phyloP scores from a whole-genome alignment of 352 stramenopile genomes.

The Phytophthora idaei region DNA sequence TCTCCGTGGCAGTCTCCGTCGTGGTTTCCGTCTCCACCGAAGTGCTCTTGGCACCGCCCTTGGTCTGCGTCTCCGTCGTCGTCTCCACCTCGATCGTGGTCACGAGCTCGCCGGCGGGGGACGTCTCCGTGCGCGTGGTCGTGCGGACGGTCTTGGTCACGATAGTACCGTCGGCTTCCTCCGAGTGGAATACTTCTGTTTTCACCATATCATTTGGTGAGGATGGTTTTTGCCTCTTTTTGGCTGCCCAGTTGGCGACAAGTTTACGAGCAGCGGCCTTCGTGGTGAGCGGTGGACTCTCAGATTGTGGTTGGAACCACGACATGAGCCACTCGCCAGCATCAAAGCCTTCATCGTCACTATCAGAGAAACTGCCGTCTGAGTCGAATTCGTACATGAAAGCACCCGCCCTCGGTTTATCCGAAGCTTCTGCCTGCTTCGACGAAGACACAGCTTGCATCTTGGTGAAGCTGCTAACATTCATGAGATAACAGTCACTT shows the following conservation, averaged over 20 bases:
- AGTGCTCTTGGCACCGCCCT: conserved; percentile 9
- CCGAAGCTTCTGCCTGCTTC: conserved; percentile 10
- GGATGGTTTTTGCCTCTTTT: background rate
- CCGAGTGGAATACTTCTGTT: conserved; percentile 10
- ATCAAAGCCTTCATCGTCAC: conserved; percentile 24
- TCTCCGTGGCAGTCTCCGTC: conserved; percentile 28
- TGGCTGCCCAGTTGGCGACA: conserved; percentile 21
- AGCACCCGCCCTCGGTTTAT: conserved; percentile 17
- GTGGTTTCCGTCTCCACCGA: conserved; percentile 26
- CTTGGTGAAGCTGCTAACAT: conserved; percentile 30
- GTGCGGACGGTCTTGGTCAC: conserved; percentile 36
- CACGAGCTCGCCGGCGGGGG: background rate
- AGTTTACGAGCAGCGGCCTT: conserved; percentile 34
- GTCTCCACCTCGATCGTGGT: conserved; percentile 19
- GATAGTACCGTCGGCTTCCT: conserved; percentile 19
- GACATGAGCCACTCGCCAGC: conserved; percentile 39
- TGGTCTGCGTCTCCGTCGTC: conserved; percentile 5
- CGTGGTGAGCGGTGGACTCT: conserved; percentile 30
- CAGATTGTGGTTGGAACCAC: conserved; percentile 23
- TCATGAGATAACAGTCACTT: conserved; percentile 27
- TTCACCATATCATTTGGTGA: conserved; percentile 14
- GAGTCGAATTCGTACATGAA: conserved; percentile 32
- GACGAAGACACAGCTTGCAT: conserved; percentile 3
- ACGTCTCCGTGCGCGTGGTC: conserved; percentile 2
- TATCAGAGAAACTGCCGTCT: conserved; percentile 10